phyloP scores from a whole-genome alignment of 805 yeast genomes.

The Candida ortonii region DNA sequence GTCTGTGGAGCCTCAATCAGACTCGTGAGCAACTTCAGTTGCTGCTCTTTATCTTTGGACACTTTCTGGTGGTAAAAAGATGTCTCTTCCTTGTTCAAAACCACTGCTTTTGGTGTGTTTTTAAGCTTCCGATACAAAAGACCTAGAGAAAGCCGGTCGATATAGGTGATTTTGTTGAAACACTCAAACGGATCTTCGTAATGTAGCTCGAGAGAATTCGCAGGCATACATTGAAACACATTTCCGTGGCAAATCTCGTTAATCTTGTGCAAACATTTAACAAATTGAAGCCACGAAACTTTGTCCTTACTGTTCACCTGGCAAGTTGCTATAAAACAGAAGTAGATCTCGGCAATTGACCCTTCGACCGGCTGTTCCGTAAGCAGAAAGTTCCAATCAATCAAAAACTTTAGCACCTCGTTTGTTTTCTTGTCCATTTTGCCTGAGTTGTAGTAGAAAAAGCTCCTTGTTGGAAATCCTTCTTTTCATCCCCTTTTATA shows the following conservation, averaged over 20 bases:
- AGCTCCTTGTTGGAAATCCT: no score
- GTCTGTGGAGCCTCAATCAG: conserved; percentile 24
- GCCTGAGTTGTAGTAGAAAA: neutral
- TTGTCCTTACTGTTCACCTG: conserved; percentile 33
- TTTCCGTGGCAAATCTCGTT: conserved; percentile 22
- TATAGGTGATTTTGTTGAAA: conserved; percentile 21
- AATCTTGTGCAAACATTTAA: conserved; percentile 25
- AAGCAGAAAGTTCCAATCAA: conserved; percentile 31
- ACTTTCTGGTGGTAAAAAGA: conserved; percentile 8
- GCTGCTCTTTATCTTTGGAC: conserved; percentile 21
- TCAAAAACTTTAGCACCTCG: conserved; percentile 30
- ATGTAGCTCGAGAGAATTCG: conserved; percentile 18
- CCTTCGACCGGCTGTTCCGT: conserved; percentile 33
- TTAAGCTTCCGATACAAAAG: conserved; percentile 22
- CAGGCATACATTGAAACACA: conserved; percentile 27
- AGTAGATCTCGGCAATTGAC: conserved; percentile 29
- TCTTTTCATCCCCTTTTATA: neutral
- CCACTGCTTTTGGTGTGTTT: conserved; percentile 1
- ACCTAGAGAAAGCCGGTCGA: conserved; percentile 28
- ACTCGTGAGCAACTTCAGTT: conserved; percentile 17
- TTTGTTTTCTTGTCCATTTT: conserved; percentile 30
- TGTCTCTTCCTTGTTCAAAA: neutral
- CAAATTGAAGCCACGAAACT: conserved; percentile 34
- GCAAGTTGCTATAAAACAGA: conserved; percentile 30
- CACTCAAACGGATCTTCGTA: conserved; percentile 32